Percentiles rank a stretch among this genome's conserved stretches.
phyloP scores from a whole-genome alignment of 805 yeast species.

The Scheffersomyces amazonensis region DNA sequence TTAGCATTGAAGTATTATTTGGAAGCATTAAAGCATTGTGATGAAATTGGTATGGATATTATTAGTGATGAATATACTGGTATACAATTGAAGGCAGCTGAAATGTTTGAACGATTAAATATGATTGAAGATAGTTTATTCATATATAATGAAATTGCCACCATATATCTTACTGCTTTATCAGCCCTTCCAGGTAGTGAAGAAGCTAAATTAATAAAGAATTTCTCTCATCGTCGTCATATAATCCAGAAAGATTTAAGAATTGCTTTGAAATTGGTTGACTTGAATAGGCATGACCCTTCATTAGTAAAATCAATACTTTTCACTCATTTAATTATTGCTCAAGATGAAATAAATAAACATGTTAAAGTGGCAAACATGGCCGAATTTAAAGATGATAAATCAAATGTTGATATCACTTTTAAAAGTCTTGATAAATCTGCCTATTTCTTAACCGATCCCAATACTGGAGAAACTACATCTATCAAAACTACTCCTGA shows the following conservation, averaged over 20 bases:
- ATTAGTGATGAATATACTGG: conserved; percentile 85
- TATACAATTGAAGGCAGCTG: conserved; percentile 80
- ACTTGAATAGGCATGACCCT: conserved; percentile 47
- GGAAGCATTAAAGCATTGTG: conserved; percentile 67
- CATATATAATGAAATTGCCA: conserved; percentile 65
- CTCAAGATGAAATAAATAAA: conserved; percentile 57
- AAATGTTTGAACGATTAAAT: conserved; percentile 73
- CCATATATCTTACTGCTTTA: conserved; percentile 54
- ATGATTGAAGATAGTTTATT: conserved; percentile 62
- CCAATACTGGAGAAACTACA: conserved; percentile 12
- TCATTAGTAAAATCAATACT: conserved; percentile 54
- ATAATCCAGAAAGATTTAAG: conserved; percentile 68
- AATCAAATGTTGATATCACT: neutral
- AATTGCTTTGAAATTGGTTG: conserved; percentile 65
- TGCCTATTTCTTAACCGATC: too few species aligned
- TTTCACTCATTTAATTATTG: conserved; percentile 60
- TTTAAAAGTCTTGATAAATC: neutral
- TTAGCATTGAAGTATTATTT: conserved; percentile 71
- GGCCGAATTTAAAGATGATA: neutral
- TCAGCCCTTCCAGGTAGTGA: conserved; percentile 30
- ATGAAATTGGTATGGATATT: conserved; percentile 51
- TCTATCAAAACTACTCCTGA: conserved; percentile 36
- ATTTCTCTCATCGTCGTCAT: conserved; percentile 45
- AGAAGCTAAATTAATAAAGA: conserved; percentile 17
- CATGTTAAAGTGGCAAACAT: neutral